Evolutionary conservation across 2,329 filamentous ascomycete genomes (phyloP).

Genomic region (Verticillium klebahnii): DNA sequence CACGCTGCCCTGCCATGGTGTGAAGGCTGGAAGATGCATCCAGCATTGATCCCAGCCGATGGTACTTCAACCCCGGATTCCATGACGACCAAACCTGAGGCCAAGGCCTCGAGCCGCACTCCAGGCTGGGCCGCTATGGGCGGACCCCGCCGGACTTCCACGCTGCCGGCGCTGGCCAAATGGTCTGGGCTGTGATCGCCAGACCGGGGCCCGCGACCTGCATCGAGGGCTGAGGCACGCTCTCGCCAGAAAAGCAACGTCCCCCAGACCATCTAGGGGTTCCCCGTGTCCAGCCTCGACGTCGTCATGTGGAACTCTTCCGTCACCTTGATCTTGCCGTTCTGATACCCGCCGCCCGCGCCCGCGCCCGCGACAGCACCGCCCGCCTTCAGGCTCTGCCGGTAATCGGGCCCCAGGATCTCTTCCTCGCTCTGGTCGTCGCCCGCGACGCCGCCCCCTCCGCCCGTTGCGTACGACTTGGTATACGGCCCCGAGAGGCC

Average conservation of each 20-base stretch:
- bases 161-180: not conserved
- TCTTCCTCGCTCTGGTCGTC: constrained; percentile 2
- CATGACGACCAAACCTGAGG: not conserved
- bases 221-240: too few relatives aligned
- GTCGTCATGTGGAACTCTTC: not conserved
- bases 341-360: not conserved
- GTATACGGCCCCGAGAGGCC: not conserved
- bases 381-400: not conserved
- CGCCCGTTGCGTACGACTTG: not conserved
- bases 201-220: too few relatives aligned
- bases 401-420: constrained; percentile 1
- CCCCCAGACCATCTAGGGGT: not conserved
- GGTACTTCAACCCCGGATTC: not conserved
- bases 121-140: not conserved
- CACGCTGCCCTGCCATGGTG: too few relatives aligned
- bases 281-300: not conserved
- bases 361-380: too few relatives aligned
- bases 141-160: not conserved
- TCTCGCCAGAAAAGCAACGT: not conserved
- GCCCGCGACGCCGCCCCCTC: not conserved
- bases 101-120: not conserved
- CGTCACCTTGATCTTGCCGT: not conserved
- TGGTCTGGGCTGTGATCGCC: too few relatives aligned
- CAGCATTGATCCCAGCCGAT: too few relatives aligned
- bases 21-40: too few relatives aligned